Conservation (phyloP, 2,329 filamentous ascomycete species). For the Furcasterigmium furcatum region DNA sequence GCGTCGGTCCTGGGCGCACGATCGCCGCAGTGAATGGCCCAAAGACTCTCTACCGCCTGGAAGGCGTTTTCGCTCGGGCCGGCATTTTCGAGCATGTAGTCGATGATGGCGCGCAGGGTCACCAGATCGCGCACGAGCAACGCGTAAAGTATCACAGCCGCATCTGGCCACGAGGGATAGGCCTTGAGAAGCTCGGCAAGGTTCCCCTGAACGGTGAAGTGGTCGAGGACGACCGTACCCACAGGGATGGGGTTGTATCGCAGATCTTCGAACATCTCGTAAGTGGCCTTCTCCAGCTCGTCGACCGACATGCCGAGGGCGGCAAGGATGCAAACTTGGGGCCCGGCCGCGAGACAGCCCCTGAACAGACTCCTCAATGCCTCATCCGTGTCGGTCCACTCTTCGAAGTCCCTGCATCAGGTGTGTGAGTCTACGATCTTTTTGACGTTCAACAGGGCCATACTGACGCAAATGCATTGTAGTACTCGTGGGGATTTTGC, state of each 20-base stretch:
- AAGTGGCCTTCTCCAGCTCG: constrained; percentile 18
- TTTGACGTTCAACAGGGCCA: not conserved
- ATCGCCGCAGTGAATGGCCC: constrained; percentile 31
- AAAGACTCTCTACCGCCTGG: not conserved
- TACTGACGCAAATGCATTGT: constrained; percentile 9
- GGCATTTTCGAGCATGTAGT: not conserved
- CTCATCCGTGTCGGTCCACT: constrained; percentile 19
- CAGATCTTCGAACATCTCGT: constrained; percentile 16
- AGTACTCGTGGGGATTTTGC: constrained; percentile 25
- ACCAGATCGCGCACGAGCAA: constrained; percentile 7
- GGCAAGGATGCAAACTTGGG: constrained; percentile 17
- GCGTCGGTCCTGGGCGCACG: constrained; percentile 17
- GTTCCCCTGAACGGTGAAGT: constrained; percentile 11
- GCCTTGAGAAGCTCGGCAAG: constrained; percentile 9
- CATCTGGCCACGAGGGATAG: constrained; percentile 1
- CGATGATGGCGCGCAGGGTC: not conserved
- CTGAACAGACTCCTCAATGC: constrained; percentile 19
- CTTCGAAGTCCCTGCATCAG: constrained; percentile 16
- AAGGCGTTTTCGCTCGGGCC: constrained; percentile 5
- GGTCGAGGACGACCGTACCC: constrained; percentile 17
- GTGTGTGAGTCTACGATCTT: not conserved
- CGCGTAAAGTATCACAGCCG: not conserved
- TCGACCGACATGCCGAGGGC: constrained; percentile 9
- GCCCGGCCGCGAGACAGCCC: constrained; percentile 15
- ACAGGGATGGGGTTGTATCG: constrained; percentile 17